These are phyloP conservation scores for Tothia fuscella DNA, from an alignment of 2,329 filamentous ascomycete genomes.

Conservation along the genomic window DNA sequence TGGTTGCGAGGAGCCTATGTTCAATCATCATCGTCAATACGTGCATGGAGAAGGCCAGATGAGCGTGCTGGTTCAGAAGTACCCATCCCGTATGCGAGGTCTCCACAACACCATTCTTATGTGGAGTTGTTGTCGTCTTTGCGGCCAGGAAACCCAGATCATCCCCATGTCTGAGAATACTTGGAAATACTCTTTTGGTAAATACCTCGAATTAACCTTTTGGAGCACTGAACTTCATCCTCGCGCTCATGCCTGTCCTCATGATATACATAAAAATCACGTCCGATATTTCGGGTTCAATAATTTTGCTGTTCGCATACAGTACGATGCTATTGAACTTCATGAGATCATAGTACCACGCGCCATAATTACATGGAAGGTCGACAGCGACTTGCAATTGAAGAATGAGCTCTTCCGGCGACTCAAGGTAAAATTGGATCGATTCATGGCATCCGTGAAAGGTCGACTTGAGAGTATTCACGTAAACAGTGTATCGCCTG, in stretches of 20 bases:
- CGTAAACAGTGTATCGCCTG: slow-evolving; percentile 77
- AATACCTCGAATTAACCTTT: slow-evolving; percentile 94
- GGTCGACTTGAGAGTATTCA: slow-evolving; percentile 77
- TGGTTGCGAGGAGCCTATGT: slow-evolving; percentile 78
- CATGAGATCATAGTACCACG: slow-evolving; percentile 90
- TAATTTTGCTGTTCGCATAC: slow-evolving; percentile 74
- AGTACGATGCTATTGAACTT: slow-evolving; percentile 85
- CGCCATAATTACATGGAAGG: slow-evolving; percentile 90
- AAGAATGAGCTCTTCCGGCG: slow-evolving; percentile 84
- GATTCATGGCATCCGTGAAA: slow-evolving; percentile 81
- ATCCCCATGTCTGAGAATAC: slow-evolving; percentile 87
- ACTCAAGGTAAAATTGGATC: slow-evolving; percentile 68
- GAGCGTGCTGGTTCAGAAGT: slow-evolving; percentile 76
- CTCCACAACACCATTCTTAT: slow-evolving; percentile 73
- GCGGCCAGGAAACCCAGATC: slow-evolving; percentile 78
- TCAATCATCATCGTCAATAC: slow-evolving; percentile 89
- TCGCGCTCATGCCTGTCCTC: slow-evolving; percentile 64
- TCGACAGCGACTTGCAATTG: slow-evolving; percentile 80
- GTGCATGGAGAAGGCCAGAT: slow-evolving; percentile 93
- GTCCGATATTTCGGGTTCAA: slow-evolving; percentile 84
- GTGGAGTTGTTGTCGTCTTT: slow-evolving; percentile 95
- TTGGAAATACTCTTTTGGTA: slow-evolving; percentile 97
- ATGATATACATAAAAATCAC: slow-evolving; percentile 87
- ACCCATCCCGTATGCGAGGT: slow-evolving; percentile 51
- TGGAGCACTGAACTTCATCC: slow-evolving; percentile 79